Percentiles rank a stretch among this genome's conserved stretches.
phyloP scores from a whole-genome alignment of 306 rosid species.

The Vigna mungo region DNA sequence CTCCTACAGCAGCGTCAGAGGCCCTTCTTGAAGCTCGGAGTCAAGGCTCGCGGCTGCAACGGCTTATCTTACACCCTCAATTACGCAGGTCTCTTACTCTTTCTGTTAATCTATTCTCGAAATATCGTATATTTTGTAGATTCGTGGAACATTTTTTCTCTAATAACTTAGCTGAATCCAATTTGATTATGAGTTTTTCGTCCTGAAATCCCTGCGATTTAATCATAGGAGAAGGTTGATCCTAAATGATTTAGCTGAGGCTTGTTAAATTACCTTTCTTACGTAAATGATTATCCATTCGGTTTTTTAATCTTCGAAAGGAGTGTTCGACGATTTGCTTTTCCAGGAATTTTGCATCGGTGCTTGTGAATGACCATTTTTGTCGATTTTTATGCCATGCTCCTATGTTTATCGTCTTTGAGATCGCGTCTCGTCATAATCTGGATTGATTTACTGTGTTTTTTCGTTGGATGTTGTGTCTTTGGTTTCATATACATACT shows the following conservation, averaged over 20 bases:
- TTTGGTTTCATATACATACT: neutral
- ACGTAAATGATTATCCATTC: neutral
- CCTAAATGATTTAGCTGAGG: neutral
- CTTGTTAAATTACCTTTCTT: neutral
- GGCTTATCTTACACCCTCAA: conserved; percentile 90
- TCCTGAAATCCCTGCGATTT: neutral
- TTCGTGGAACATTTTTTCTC: neutral
- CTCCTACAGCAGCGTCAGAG: conserved; percentile 81
- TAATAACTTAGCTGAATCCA: neutral
- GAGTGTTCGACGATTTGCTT: neutral
- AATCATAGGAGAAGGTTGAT: neutral
- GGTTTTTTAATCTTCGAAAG: neutral
- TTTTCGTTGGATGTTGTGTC: neutral
- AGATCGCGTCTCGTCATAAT: neutral
- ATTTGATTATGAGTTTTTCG: neutral
- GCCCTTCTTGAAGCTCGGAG: conserved; percentile 79
- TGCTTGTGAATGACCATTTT: neutral
- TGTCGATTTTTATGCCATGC: neutral
- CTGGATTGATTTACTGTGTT: neutral
- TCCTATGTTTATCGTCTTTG: neutral
- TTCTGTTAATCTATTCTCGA: neutral
- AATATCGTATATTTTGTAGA: neutral
- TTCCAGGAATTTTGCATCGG: neutral
- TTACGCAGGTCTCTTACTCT: conserved; percentile 67
- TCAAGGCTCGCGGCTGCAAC: conserved; percentile 96